Evolutionary conservation across 2,329 filamentous ascomycete species (phyloP), one percentile per base, ranked within the genome.

Genomic region (Fusarium falciforme): DNA sequence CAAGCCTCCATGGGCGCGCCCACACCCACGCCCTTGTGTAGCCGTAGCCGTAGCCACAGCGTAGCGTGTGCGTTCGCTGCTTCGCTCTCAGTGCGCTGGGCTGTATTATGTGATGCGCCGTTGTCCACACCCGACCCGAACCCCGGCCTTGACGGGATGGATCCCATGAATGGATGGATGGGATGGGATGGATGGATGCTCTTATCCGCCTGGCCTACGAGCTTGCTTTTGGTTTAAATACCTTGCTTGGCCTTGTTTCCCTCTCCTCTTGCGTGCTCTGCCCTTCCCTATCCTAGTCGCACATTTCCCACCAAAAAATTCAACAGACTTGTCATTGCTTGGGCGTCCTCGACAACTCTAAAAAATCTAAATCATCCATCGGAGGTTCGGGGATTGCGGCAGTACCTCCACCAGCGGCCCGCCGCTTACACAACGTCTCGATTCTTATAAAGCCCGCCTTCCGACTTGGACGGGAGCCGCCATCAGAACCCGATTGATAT

Each of bases 341-440:
- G 29, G 47, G 44, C 64, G n/a, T 42, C 58, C 52, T 47, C 35
- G 29, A 55, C 36, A 27, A 69, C 35, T 22, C 55, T 42, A 64
- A 61, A 20, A 36, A 55, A 57, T 38, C 44, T n/a, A 61, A 22
- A 61, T 33, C 49, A 66, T 11, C 17, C 52, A 55, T 75, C 73
- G 72, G 73, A 47, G 17, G 36, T 73, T 75, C 73, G 72, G 72
- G 70, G 58, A 70, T 64, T 73, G 62, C 66, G 62, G 73, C 49
- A 69, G 54, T 68, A 57, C 66, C 12, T 57, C 54, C 66, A 73
- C 66, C 61, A 57, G 68, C 29, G 49, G 38, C 42, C 20, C 17
- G 42, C 66, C 70, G 67, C 72, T 75, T 71, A 74, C 69, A 74
- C 62, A 73, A 62, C 71, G 61, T 63, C 55, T 27, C 47, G 47